Evolutionary conservation across 2,329 filamentous ascomycete species (phyloP), one percentile per base, ranked within the genome.

Genomic region (Fusarium compactum): DNA sequence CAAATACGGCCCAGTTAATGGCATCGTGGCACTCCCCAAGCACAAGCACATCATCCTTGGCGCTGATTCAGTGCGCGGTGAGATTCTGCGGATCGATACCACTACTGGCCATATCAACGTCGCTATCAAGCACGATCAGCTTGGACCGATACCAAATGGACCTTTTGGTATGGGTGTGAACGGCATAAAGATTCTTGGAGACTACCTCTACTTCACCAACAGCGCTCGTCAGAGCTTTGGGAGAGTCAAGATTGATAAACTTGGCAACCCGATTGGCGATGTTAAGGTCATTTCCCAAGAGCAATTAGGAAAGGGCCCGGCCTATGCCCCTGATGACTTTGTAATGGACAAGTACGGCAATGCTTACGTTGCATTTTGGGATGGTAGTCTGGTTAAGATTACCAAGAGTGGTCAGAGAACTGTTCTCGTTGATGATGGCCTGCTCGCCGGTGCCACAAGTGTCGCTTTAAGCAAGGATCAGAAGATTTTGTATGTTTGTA

Each of bases 171-270:
- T 51, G 0, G 44, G 61, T 16, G 55, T 66, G 12, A 66, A 66
- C 16, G 50, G 63, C 2, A 32, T 65, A 14, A 52, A 47, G 20
- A 16, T 61, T 8, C 50, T 41, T 4, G 25, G 45, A 2, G 6
- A 27, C 27, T 50, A 67, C 8, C 55, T 67, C 2, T 67, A 66
- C 32, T 56, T 67, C 4, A 67, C 62, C 14, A 67, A 61, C 24
- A 55, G 38, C 3, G 44, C 47, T 27, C 45, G 34, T 10, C 27
- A 50, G 14, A 29, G 44, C 3, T 65, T 40, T 2, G 46, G 34
- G 2, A 27, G 55, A 10, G 11, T 66, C 9, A 47, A 61, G 24
- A 47, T 66, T 15, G 55, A 67, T 18, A 20, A 51, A 1, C 22
- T 51, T 1, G 63, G 62, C 12, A 66, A 40, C n/a, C 59, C 40